These are phyloP conservation scores for Rhodotorula sp. DNA, from an alignment of 1,284 basidiomycete species.

Conservation along the genomic window DNA sequence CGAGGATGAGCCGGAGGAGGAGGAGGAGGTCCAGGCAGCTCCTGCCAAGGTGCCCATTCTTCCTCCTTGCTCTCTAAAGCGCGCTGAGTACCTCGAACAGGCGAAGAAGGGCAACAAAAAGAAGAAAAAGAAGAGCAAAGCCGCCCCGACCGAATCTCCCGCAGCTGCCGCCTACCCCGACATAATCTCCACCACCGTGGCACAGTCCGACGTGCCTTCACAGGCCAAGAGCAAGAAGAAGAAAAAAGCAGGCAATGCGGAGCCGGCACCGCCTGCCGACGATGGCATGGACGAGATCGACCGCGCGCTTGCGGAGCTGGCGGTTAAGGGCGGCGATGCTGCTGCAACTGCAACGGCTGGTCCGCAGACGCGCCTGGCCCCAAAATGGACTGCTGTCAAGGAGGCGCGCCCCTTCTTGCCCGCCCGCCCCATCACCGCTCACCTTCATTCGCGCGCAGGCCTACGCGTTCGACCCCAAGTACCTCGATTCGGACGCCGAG, in stretches of 20 bases:
- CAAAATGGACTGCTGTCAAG: slow-evolving; percentile 29
- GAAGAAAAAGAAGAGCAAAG: slow-evolving; percentile 58
- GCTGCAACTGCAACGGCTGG: slow-evolving; percentile 1
- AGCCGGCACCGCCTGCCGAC: neutral
- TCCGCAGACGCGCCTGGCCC: slow-evolving; percentile 19
- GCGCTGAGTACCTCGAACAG: slow-evolving; percentile 21
- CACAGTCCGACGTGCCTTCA: neutral
- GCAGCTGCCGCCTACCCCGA: slow-evolving; percentile 3
- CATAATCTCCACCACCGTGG: neutral
- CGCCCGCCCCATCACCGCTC: neutral
- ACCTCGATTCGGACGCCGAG: slow-evolving; percentile 83
- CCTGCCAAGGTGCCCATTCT: neutral
- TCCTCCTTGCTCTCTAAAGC: accelerated
- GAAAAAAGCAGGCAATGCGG: slow-evolving; percentile 15
- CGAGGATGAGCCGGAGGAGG: slow-evolving; percentile 50
- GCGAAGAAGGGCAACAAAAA: slow-evolving; percentile 54
- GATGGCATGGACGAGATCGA: slow-evolving; percentile 73
- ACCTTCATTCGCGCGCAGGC: neutral
- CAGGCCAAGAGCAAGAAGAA: slow-evolving; percentile 13
- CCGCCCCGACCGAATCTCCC: slow-evolving; percentile 5
- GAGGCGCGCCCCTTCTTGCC: slow-evolving; percentile 7
- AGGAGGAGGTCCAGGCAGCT: slow-evolving; percentile 12
- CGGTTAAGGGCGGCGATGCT: slow-evolving; percentile 61
- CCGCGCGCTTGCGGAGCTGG: slow-evolving; percentile 75
- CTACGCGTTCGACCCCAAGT: slow-evolving; percentile 65